A percentile compares a stretch with the other conserved stretches of the same genome.
phyloP scores from a whole-genome alignment of 176 grass and related monocot genomes.

The Juncus inflexus region DNA sequence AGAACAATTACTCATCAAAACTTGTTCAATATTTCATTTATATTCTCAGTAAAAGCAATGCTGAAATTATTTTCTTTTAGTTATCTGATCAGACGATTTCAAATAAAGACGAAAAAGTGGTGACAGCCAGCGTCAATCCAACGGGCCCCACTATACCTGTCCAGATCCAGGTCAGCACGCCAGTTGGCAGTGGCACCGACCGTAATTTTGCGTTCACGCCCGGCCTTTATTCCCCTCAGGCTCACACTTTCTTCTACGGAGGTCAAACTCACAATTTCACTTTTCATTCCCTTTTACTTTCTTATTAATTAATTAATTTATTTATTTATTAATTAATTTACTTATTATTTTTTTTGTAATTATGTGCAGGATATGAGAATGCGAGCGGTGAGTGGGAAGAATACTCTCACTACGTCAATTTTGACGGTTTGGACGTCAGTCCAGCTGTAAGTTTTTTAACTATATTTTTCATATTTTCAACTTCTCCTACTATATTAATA shows the following conservation, averaged over 20 bases:
- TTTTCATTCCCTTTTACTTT: neutral
- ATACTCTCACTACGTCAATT: constrained; percentile 56
- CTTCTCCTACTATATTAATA: too few relatives aligned
- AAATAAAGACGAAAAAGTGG: constrained; percentile 28
- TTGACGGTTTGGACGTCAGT: constrained; percentile 67
- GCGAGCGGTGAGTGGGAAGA: constrained; percentile 58
- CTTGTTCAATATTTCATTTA: too few relatives aligned
- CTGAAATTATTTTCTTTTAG: too few relatives aligned
- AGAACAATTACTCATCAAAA: too few relatives aligned
- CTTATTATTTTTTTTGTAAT: too few relatives aligned
- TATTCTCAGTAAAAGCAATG: too few relatives aligned
- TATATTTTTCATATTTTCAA: constrained; percentile 1
- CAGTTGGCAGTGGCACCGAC: constrained; percentile 26
- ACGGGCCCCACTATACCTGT: constrained; percentile 13
- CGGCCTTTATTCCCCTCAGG: constrained; percentile 20
- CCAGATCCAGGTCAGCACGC: constrained; percentile 25
- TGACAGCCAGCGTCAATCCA: constrained; percentile 20
- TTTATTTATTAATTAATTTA: neutral
- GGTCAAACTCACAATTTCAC: constrained; percentile 16
- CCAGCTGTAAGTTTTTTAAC: constrained; percentile 44
- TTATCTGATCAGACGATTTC: constrained; percentile 18
- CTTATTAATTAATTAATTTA: constrained; percentile 2
- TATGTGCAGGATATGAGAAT: constrained; percentile 52
- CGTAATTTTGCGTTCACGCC: constrained; percentile 26
- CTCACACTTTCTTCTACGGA: constrained; percentile 21